Percentiles rank a stretch among this genome's conserved stretches.
phyloP scores from a whole-genome alignment of 768 basidiomycete species.

The Leucocoprinus leucothites region DNA sequence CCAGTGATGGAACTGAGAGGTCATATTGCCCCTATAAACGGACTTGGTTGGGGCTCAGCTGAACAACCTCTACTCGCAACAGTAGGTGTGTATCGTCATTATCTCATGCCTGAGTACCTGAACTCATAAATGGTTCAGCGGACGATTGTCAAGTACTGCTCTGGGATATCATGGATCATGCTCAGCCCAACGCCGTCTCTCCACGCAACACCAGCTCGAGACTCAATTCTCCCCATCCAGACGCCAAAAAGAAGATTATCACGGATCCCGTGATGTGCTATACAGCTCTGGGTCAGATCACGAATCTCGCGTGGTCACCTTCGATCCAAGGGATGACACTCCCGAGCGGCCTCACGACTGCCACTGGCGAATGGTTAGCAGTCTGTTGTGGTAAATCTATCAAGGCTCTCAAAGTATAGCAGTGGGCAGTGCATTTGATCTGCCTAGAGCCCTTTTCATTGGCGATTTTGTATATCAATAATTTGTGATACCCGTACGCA shows the following conservation, averaged over 20 bases:
- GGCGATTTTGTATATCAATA: conserved; percentile 2
- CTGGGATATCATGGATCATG: conserved; percentile 80
- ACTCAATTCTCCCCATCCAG: conserved; percentile 77
- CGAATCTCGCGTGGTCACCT: conserved; percentile 88
- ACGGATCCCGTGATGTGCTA: conserved; percentile 85
- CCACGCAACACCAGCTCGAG: conserved; percentile 71
- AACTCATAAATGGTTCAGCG: conserved; percentile 39
- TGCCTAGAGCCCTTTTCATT: background rate
- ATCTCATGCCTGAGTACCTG: background rate
- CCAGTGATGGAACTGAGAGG: conserved; percentile 90
- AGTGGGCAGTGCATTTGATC: background rate
- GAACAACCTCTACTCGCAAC: conserved; percentile 85
- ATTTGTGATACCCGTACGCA: conserved; percentile 8
- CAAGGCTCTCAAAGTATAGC: conserved; percentile 76
- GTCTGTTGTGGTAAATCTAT: conserved; percentile 80
- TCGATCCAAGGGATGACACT: conserved; percentile 74
- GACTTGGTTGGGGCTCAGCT: conserved; percentile 86
- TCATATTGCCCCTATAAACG: conserved; percentile 80
- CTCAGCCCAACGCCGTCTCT: conserved; percentile 54
- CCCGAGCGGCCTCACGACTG: conserved; percentile 70
- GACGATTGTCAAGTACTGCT: conserved; percentile 94
- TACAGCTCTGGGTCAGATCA: conserved; percentile 72
- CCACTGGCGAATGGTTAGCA: conserved; percentile 83
- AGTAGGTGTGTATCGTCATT: conserved; percentile 52
- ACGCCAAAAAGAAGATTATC: conserved; percentile 70